Evolutionary conservation across 768 basidiomycete species (phyloP).

Genomic region (Panellus pusillus): DNA sequence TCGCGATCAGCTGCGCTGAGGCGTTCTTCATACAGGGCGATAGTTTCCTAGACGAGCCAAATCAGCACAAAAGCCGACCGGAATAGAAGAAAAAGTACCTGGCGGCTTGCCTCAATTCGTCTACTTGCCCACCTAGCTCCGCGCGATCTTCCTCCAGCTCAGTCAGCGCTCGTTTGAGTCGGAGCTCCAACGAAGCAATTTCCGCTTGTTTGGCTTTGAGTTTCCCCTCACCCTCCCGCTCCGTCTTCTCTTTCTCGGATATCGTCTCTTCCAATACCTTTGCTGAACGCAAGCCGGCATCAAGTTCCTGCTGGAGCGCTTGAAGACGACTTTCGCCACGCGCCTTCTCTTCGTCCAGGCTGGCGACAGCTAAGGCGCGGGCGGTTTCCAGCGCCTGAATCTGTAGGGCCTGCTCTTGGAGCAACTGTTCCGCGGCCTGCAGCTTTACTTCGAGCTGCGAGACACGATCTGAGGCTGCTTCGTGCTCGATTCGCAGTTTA

Average conservation of each 20-base stretch:
- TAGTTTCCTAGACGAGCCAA: slow-evolving; percentile 68
- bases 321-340: slow-evolving; percentile 43
- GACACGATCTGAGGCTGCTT: slow-evolving; percentile 40
- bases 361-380: slow-evolving; percentile 34
- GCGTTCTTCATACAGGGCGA: slow-evolving; percentile 91
- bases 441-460: slow-evolving; percentile 45
- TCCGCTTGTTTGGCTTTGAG: slow-evolving; percentile 62
- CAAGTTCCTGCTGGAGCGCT: slow-evolving; percentile 33
- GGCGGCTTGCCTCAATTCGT: slow-evolving; percentile 84
- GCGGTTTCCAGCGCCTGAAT: slow-evolving; percentile 49
- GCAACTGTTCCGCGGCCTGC: slow-evolving; percentile 39
- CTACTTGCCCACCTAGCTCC: slow-evolving; percentile 72
- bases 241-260: slow-evolving; percentile 49
- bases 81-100: slow-evolving; percentile 45
- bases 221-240: slow-evolving; percentile 48
- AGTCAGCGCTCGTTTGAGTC: slow-evolving; percentile 28
- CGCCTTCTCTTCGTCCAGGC: slow-evolving; percentile 46
- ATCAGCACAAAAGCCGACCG: background rate
- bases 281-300: slow-evolving; percentile 41
- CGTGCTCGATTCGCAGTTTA: slow-evolving; percentile 44
- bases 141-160: slow-evolving; percentile 54
- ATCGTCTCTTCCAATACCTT: slow-evolving; percentile 53
- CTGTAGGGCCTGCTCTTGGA: slow-evolving; percentile 45
- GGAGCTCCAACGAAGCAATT: slow-evolving; percentile 50
- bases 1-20: slow-evolving; percentile 67